Conservation (phyloP, 768 basidiomycete species). For the Tricholoma furcatifolium region DNA sequence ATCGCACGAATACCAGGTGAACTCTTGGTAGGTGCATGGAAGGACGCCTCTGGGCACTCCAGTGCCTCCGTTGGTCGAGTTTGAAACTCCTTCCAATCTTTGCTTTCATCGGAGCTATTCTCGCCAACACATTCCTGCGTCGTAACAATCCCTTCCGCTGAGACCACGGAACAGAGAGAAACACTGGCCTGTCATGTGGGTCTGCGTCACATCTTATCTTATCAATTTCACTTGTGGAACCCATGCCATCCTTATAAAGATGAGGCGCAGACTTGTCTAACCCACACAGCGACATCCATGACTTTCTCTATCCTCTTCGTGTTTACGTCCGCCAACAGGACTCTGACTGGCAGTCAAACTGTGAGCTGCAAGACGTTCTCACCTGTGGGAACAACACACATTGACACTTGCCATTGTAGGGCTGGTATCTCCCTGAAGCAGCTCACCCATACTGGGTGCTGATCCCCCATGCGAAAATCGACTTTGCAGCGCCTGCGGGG, state of each 20-base stretch:
- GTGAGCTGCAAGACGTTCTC: slow-evolving; percentile 33
- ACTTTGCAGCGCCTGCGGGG: slow-evolving; percentile 60
- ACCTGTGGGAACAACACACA: neutral
- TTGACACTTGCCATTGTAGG: slow-evolving; percentile 34
- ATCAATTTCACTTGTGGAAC: neutral
- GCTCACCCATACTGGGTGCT: slow-evolving; percentile 71
- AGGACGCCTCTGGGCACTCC: too few relatives aligned
- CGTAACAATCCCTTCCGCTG: too few relatives aligned
- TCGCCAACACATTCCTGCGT: too few relatives aligned
- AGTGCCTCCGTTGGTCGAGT: too few relatives aligned
- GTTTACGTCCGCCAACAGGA: slow-evolving; percentile 65
- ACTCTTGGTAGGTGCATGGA: too few relatives aligned
- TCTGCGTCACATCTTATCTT: slow-evolving; percentile 10
- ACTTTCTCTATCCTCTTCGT: slow-evolving; percentile 66
- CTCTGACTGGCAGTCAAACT: slow-evolving; percentile 48
- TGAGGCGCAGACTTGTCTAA: neutral
- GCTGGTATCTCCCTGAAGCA: slow-evolving; percentile 78
- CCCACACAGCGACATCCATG: slow-evolving; percentile 3
- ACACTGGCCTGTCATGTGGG: too few relatives aligned
- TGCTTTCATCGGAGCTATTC: too few relatives aligned
- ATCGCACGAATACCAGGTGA: too few relatives aligned
- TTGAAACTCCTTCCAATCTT: too few relatives aligned
- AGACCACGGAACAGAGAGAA: too few relatives aligned
- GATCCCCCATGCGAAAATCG: slow-evolving; percentile 47
- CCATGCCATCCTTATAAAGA: neutral